Evolutionary conservation across 441 rosid genomes (phyloP), one percentile per base, ranked within the genome.

Genomic region (Arabidopsis lyrata): DNA sequence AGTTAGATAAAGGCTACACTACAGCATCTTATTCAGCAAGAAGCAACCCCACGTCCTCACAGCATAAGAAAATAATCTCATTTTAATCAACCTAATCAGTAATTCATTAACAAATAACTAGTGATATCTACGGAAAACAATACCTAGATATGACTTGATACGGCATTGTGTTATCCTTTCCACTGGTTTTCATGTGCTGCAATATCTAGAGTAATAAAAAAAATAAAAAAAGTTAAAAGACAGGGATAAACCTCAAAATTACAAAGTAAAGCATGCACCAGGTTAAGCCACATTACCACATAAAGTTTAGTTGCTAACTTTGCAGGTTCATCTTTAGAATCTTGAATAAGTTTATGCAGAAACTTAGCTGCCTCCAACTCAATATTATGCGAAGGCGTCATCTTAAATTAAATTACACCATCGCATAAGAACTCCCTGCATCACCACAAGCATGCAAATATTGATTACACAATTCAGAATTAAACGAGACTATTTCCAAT

Each of bases 361-460:
- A 93, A 93, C 90, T 96, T 91, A 15, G 99, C 99, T n/a, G 98
- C 98, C 87, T 96, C 99, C 80, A 96, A 63, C 88, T 96, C 99
- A 15, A 93, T 97, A 76, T 90, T 89, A 48, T 89, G 91, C 5
- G 96, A 78, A 71, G 98, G 78, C 50, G 93, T 78, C 96, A 93
- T 93, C 77, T 79, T 85, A 42, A 68, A 6, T 36, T 18, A 24
- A 44, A 27, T 31, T 61, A 66, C 63, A 38, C 66, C 54, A 78
- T 78, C 78, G 68, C 39, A 27, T 22, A 47, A 13, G 22, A 42
- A 68, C 36, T 4, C 38, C 72, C 81, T 78, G 78, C 78, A 55
- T 55, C 81, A 68, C 48, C 45, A 53, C 14, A 38, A 41, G 10
- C 55, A 68, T 22, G 20, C 48, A 73, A 68, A 16, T 11, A 63